A percentile compares a stretch with the other conserved stretches of the same genome.
phyloP scores from a whole-genome alignment of 2,329 filamentous ascomycete species.

The Apiospora koreana region DNA sequence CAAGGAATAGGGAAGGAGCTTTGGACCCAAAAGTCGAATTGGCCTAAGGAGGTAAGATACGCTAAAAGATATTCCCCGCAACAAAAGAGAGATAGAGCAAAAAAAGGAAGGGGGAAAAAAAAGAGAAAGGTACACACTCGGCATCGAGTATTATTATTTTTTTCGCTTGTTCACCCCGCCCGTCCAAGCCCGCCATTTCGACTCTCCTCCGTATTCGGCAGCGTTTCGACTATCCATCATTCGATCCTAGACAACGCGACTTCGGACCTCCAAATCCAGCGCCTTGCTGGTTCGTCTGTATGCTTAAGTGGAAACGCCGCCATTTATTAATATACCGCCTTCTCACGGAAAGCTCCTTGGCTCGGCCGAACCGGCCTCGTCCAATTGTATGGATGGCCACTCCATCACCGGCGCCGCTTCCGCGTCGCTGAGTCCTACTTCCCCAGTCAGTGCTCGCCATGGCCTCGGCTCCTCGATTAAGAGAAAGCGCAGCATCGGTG shows the following conservation, averaged over 20 bases:
- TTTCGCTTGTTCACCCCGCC: slow-evolving; percentile 6
- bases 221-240: slow-evolving; percentile 15
- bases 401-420: slow-evolving; percentile 45
- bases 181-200: slow-evolving; percentile 9
- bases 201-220: slow-evolving; percentile 12
- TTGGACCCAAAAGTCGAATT: background rate
- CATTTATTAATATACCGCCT: background rate
- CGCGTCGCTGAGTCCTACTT: slow-evolving; percentile 56
- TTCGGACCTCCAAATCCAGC: slow-evolving; percentile 16
- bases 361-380: slow-evolving; percentile 8
- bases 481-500: slow-evolving; percentile 58
- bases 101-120: background rate
- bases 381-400: slow-evolving; percentile 49
- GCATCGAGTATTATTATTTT: background rate
- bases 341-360: slow-evolving; percentile 13
- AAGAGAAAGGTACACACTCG: background rate
- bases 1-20: background rate
- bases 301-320: slow-evolving; percentile 10
- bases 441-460: slow-evolving; percentile 54
- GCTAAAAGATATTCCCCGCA: slow-evolving; percentile 1
- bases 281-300: slow-evolving; percentile 6
- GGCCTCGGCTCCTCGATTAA: slow-evolving; percentile 45
- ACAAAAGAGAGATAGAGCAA: background rate
- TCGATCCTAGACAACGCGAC: slow-evolving; percentile 17
- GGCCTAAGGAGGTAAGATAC: background rate